A percentile compares a stretch with the other conserved stretches of the same genome.
Conservation (phyloP, 2,329 filamentous ascomycete genomes). For the Zymoseptoria crescenta region DNA sequence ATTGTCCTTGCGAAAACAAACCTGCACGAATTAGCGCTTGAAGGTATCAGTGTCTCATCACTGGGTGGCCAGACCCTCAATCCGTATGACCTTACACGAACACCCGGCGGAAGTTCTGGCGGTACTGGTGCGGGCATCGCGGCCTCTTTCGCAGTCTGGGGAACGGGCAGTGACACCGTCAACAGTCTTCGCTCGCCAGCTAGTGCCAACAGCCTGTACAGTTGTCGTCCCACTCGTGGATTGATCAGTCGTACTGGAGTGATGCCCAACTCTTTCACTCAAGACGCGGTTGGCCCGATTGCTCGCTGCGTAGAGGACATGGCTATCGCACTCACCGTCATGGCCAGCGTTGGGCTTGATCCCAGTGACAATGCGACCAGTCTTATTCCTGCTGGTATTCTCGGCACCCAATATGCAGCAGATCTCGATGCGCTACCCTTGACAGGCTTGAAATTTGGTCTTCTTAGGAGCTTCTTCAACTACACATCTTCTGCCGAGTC, state of each 20-base stretch:
- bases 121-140: slow-evolving; percentile 56
- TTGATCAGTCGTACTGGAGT: slow-evolving; percentile 24
- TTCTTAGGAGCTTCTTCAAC: slow-evolving; percentile 53
- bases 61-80: slow-evolving; percentile 58
- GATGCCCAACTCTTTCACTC: slow-evolving; percentile 28
- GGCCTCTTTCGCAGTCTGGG: slow-evolving; percentile 48
- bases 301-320: slow-evolving; percentile 27
- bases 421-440: slow-evolving; percentile 32
- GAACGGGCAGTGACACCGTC: slow-evolving; percentile 36
- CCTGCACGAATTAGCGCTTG: slow-evolving; percentile 56
- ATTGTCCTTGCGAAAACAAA: slow-evolving; percentile 29
- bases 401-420: slow-evolving; percentile 42
- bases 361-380: slow-evolving; percentile 46
- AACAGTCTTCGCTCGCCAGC: slow-evolving; percentile 57
- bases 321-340: slow-evolving; percentile 26
- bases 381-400: slow-evolving; percentile 36
- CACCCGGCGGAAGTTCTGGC: slow-evolving; percentile 57
- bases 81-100: slow-evolving; percentile 58
- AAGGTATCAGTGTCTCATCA: slow-evolving; percentile 56
- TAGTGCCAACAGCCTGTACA: slow-evolving; percentile 53
- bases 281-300: slow-evolving; percentile 28
- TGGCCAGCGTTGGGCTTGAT: slow-evolving; percentile 38
- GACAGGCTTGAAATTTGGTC: slow-evolving; percentile 40
- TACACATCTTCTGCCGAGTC: slow-evolving; percentile 46
- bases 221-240: slow-evolving; percentile 44